Evolutionary conservation across 129 eudicot species (phyloP), one percentile per base, ranked within the genome.

Genomic region (Saposhnikovia divaricata): DNA sequence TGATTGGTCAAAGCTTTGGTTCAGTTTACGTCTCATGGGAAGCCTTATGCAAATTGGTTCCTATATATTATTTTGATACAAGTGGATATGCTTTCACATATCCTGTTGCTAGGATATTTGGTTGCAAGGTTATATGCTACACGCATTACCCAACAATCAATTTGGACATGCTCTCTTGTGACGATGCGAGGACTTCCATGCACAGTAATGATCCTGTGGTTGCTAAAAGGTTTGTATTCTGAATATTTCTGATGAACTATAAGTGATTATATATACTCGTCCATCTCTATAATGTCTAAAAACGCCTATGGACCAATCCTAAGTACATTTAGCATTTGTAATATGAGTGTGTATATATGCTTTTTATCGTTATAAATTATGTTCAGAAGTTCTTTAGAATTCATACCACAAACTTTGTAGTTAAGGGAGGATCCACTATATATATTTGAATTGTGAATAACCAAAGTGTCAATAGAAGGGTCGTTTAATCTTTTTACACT

Each of bases 131-230:
- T 72, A 85, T 95, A 82, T 89, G 91, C 92, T 95, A 95, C 87
- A 95, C 97, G 3, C 98, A 95, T 85, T 92, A 92, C 79, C 98
- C 98, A 40, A 95, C 98, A 21, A 92, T 95, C 82, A 95, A 96
- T 75, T 81, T 91, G 46, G 97, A 92, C 81, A 95, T 90, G 98
- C 89, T 92, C 19, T 95, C 98, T 3, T 89, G 97, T 63, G 98
- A 87, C 43, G 87, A 84, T 68, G 78, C 86, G 4, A 83, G 89
- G 55, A 92, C 92, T 77, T 83, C 96, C 65, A 90, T 85, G 97
- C 92, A 92, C 82, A 92, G 90, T 81, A 94, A 94, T 81, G 94
- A 92, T 28, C 76, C 89, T 31, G 31, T 86, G 77, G 88, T 95
- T 89, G 91, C 98, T 74, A 88, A 85, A 81, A 95, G 97, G 95